These are phyloP conservation scores for Paramecium biaurelia DNA, from an alignment of 73 alveolate species.

Conservation along the genomic window DNA sequence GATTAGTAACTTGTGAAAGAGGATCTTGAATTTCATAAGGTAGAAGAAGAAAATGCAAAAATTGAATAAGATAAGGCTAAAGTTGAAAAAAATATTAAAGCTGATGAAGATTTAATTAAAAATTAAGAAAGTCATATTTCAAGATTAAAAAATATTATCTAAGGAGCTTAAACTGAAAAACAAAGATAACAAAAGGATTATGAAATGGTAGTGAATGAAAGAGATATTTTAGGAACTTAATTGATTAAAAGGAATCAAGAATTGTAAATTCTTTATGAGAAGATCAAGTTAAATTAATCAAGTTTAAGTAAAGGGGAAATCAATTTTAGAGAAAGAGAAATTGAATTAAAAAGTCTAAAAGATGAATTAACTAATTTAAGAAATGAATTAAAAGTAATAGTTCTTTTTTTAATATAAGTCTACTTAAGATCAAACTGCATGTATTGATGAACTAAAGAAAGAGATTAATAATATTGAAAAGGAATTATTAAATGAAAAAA, in stretches of 20 bases:
- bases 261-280: constrained; percentile 91
- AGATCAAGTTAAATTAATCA: constrained; percentile 91
- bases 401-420: constrained; percentile 60
- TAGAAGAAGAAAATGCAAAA: constrained; percentile 85
- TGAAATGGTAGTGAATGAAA: constrained; percentile 97
- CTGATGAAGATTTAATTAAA: constrained; percentile 93
- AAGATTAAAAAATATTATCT: constrained; percentile 91
- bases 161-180: constrained; percentile 96
- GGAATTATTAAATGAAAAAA: constrained; percentile 89
- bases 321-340: constrained; percentile 76
- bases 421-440: constrained; percentile 72
- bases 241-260: constrained; percentile 97
- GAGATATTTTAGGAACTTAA: constrained; percentile 97
- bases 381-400: constrained; percentile 70
- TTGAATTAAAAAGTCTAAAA: constrained; percentile 73
- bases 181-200: constrained; percentile 96
- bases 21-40: constrained; percentile 76
- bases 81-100: constrained; percentile 85
- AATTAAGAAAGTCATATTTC: constrained; percentile 95
- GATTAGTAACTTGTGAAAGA: constrained; percentile 86
- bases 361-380: constrained; percentile 73
- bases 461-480: constrained; percentile 88
- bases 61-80: constrained; percentile 85
- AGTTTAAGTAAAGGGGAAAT: constrained; percentile 95
- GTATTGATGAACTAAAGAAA: constrained; percentile 84